These are phyloP conservation scores for Emergomyces pasteurianus DNA, from an alignment of 2,329 filamentous ascomycete genomes.

Conservation along the genomic window DNA sequence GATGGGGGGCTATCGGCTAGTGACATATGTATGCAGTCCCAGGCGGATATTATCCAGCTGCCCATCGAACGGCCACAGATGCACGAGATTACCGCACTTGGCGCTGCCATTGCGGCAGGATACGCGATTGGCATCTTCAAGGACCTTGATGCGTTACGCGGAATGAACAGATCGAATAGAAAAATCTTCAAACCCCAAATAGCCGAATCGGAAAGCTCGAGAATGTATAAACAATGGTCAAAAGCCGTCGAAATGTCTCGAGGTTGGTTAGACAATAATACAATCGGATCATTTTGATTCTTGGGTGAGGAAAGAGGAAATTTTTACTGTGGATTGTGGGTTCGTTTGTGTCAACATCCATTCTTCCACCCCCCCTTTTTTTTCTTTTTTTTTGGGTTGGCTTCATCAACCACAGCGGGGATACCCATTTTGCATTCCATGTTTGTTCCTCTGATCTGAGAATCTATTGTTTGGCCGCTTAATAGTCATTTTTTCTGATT, in stretches of 20 bases:
- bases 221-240: constrained; percentile 60
- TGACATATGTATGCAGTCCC: constrained; percentile 77
- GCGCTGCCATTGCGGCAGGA: constrained; percentile 81
- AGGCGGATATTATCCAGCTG: constrained; percentile 76
- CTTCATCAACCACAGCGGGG: background rate
- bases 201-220: constrained; percentile 43
- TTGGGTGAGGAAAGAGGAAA: background rate
- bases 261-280: constrained; percentile 46
- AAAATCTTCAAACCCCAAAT: constrained; percentile 60
- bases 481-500: background rate
- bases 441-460: background rate
- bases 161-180: constrained; percentile 58
- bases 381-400: background rate
- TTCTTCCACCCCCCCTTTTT: background rate
- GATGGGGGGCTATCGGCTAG: constrained; percentile 81
- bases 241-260: constrained; percentile 68
- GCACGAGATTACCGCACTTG: constrained; percentile 81
- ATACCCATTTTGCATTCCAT: background rate
- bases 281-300: constrained; percentile 15
- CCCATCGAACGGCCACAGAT: constrained; percentile 74
- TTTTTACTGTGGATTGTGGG: background rate
- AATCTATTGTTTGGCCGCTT: background rate
- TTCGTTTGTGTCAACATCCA: background rate
- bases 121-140: constrained; percentile 71
- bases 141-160: constrained; percentile 58